These are phyloP conservation scores for Penicillium crustosum DNA, from an alignment of 2,329 filamentous ascomycete species.

Conservation along the genomic window DNA sequence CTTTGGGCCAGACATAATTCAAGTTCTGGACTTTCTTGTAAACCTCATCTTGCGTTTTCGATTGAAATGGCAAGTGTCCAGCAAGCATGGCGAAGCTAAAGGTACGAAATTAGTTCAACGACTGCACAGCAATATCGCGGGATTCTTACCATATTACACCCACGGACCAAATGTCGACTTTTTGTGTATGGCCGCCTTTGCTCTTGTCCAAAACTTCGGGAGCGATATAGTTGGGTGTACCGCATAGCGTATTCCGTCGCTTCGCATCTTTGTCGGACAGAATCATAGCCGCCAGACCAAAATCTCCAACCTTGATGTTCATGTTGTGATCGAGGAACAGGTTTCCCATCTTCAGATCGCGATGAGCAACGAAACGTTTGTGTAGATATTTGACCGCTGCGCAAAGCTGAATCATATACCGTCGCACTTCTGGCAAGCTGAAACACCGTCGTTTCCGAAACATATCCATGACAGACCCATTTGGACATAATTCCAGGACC, in stretches of 20 bases:
- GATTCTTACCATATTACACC: constrained; percentile 83
- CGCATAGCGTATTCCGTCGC: constrained; percentile 88
- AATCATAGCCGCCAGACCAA: constrained; percentile 87
- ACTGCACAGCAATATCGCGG: not conserved
- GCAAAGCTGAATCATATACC: constrained; percentile 91
- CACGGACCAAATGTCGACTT: constrained; percentile 97
- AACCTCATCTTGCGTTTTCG: constrained; percentile 57
- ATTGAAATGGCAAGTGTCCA: constrained; percentile 94
- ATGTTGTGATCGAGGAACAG: constrained; percentile 91
- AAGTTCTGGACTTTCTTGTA: constrained; percentile 51
- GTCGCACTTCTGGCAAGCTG: constrained; percentile 89
- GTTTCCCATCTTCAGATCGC: constrained; percentile 97
- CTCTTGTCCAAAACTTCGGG: constrained; percentile 94
- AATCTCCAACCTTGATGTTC: constrained; percentile 98
- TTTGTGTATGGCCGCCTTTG: constrained; percentile 92
- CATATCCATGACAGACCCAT: constrained; percentile 97
- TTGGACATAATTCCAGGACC: constrained; percentile 88
- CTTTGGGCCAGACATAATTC: constrained; percentile 52
- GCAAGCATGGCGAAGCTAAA: constrained; percentile 89
- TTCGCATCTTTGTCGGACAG: constrained; percentile 86
- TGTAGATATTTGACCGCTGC: constrained; percentile 99
- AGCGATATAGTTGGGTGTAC: constrained; percentile 97
- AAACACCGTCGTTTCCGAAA: constrained; percentile 87
- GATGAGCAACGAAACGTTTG: constrained; percentile 89
- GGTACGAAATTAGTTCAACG: constrained; percentile 22